A percentile compares a stretch with the other conserved stretches of the same genome.
Evolutionary conservation across 768 basidiomycete species (phyloP).

Genomic region (Gymnopilus dilepis): DNA sequence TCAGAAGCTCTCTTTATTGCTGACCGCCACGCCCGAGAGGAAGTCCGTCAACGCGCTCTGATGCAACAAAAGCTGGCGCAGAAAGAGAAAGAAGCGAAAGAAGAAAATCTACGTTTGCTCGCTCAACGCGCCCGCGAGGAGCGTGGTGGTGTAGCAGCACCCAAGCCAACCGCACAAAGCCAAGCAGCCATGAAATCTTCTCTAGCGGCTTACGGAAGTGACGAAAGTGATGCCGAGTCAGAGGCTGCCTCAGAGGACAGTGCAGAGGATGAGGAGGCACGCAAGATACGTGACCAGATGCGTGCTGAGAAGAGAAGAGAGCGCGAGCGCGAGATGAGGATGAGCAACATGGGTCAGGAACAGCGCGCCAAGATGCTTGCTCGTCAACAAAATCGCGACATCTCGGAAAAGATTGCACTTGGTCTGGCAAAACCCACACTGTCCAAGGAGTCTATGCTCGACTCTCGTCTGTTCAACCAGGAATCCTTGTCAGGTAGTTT

Average conservation of each 20-base stretch:
- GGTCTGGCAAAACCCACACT: constrained; percentile 96
- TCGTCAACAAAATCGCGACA: constrained; percentile 96
- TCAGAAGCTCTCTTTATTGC: constrained; percentile 96
- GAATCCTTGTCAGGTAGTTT: constrained; percentile 84
- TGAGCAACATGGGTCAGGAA: constrained; percentile 99
- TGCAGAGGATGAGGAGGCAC: constrained; percentile 84
- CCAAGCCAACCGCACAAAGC: constrained; percentile 68
- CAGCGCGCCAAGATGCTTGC: constrained; percentile 95
- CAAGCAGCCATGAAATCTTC: constrained; percentile 76
- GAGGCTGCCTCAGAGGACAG: constrained; percentile 54
- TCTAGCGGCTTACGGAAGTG: constrained; percentile 88
- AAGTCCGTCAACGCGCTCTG: constrained; percentile 92
- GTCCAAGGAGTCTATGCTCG: constrained; percentile 97
- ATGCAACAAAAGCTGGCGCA: constrained; percentile 99
- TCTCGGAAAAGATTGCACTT: constrained; percentile 98
- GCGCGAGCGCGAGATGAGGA: constrained; percentile 95
- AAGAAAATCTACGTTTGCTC: constrained; percentile 91
- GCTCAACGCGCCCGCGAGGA: constrained; percentile 97
- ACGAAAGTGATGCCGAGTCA: constrained; percentile 57
- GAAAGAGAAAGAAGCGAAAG: constrained; percentile 97
- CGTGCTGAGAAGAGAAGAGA: constrained; percentile 90
- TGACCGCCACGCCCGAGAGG: constrained; percentile 96
- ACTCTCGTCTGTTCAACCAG: constrained; percentile 97
- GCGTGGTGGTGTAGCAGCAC: constrained; percentile 72
- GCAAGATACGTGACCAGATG: constrained; percentile 87